These are phyloP conservation scores for Geotrichum histeridarum DNA, from an alignment of 1,139 yeast genomes.

Conservation along the genomic window DNA sequence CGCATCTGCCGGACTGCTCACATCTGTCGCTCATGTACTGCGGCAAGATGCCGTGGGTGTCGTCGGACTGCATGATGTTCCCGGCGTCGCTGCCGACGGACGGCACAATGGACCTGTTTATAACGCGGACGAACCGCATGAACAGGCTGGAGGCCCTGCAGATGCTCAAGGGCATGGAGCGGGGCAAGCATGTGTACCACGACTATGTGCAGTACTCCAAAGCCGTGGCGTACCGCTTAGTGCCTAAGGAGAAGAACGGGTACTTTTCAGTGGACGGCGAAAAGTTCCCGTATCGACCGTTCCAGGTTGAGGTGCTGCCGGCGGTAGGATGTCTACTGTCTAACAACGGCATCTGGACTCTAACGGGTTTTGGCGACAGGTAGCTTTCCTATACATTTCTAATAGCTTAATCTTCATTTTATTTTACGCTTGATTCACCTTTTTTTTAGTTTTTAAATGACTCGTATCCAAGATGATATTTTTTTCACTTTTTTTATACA, in stretches of 20 bases:
- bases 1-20: constrained; percentile 42
- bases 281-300: constrained; percentile 64
- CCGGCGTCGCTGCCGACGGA: constrained; percentile 91
- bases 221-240: constrained; percentile 68
- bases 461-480: background rate
- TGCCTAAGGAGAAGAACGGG: constrained; percentile 56
- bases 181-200: constrained; percentile 68
- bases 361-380: constrained; percentile 19
- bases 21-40: constrained; percentile 71
- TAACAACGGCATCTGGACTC: constrained; percentile 27
- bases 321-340: constrained; percentile 32
- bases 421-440: no score
- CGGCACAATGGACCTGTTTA: constrained; percentile 71
- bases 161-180: constrained; percentile 60
- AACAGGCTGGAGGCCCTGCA: constrained; percentile 35
- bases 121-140: constrained; percentile 4
- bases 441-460: no score
- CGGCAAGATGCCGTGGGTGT: constrained; percentile 89
- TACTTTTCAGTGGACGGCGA: constrained; percentile 87
- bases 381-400: background rate
- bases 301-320: constrained; percentile 68
- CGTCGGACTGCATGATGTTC: constrained; percentile 77
- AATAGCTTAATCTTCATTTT: background rate
- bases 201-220: constrained; percentile 69
- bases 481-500: background rate